Conservation (phyloP, 768 basidiomycete genomes). For the Naematelia encephala region DNA sequence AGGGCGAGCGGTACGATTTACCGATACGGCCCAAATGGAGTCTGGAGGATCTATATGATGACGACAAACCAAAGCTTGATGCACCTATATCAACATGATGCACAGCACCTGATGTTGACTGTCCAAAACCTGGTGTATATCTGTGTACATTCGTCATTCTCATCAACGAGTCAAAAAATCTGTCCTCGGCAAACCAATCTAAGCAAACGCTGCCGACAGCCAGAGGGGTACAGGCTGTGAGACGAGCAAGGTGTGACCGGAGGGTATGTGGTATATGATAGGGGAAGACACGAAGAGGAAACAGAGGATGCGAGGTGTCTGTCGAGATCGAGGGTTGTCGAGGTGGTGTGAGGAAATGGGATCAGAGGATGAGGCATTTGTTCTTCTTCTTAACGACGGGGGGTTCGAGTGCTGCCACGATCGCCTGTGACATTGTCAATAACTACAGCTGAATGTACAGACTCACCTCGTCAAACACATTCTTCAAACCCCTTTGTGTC, state of each 20-base stretch:
- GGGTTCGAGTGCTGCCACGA: constrained; percentile 96
- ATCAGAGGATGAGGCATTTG: constrained; percentile 82
- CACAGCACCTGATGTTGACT: background rate
- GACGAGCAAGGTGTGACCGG: background rate
- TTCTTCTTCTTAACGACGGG: constrained; percentile 80
- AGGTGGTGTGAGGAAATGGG: background rate
- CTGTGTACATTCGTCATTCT: constrained; percentile 3
- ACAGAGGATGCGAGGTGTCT: background rate
- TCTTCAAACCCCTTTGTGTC: constrained; percentile 99
- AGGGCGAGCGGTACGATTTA: constrained; percentile 59
- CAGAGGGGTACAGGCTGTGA: background rate
- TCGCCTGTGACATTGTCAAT: constrained; percentile 59
- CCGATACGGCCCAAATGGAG: constrained; percentile 71
- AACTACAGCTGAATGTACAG: constrained; percentile 6
- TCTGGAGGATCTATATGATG: constrained; percentile 59
- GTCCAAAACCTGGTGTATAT: background rate
- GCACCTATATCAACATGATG: no score
- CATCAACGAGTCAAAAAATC: background rate
- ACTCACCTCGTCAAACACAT: constrained; percentile 97
- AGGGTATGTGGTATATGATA: constrained; percentile 11
- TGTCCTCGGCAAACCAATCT: background rate
- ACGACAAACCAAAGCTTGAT: constrained; percentile 12
- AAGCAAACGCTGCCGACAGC: background rate
- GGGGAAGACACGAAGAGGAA: background rate
- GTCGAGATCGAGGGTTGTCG: constrained; percentile 4